phyloP scores from a whole-genome alignment of 1,284 basidiomycete genomes.

The Tilletia caries region DNA sequence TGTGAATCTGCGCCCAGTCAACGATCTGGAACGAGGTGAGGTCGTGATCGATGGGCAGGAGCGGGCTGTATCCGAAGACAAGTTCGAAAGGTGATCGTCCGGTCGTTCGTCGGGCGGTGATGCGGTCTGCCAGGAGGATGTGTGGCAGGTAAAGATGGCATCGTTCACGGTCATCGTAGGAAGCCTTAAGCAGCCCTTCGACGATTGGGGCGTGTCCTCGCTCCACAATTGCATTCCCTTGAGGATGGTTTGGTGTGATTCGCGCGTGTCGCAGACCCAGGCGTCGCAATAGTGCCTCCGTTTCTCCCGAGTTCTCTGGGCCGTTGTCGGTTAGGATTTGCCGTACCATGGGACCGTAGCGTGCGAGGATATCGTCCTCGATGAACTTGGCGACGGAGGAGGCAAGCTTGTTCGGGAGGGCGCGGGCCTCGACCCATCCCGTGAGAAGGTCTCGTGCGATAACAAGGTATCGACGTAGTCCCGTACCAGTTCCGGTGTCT shows the following conservation, averaged over 20 bases:
- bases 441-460: not conserved
- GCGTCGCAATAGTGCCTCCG: not conserved
- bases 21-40: not conserved
- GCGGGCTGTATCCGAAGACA: not conserved
- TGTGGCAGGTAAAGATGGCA: not conserved
- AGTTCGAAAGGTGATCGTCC: not conserved
- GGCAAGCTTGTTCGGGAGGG: not conserved
- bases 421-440: not conserved
- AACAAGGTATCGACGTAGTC: not conserved
- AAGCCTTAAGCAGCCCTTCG: not conserved
- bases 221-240: not conserved
- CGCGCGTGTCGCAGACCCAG: not conserved
- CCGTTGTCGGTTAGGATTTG: slow-evolving; percentile 4
- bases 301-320: not conserved
- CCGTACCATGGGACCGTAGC: not conserved
- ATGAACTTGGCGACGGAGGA: slow-evolving; percentile 7
- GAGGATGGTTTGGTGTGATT: not conserved
- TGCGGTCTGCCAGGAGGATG: not conserved
- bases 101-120: not conserved
- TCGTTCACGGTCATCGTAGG: not conserved
- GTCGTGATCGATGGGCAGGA: not conserved
- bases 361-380: not conserved
- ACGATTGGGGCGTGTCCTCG: not conserved
- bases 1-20: not conserved
- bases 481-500: not conserved